Evolutionary conservation across 106 monocot species (phyloP).

Genomic region (Platanthera zijinensis): DNA sequence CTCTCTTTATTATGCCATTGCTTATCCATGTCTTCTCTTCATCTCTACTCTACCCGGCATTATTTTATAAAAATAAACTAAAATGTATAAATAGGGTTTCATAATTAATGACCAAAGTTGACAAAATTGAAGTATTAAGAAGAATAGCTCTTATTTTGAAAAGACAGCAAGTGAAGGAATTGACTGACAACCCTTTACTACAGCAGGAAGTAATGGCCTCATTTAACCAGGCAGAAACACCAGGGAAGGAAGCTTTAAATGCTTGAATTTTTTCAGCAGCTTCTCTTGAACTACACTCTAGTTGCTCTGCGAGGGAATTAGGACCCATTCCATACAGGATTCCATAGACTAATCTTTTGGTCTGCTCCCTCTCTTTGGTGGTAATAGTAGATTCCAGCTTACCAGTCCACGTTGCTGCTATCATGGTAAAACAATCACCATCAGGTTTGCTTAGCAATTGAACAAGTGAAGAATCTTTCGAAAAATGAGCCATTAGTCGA

Average conservation of each 20-base stretch:
- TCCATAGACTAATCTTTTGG: conserved; percentile 89
- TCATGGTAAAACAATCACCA: conserved; percentile 92
- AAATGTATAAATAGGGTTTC: not conserved
- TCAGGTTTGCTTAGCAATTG: conserved; percentile 81
- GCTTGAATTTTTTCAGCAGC: conserved; percentile 69
- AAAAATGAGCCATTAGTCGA: conserved; percentile 94
- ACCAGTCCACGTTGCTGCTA: conserved; percentile 81
- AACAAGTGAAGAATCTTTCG: conserved; percentile 58
- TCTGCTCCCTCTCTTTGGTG: conserved; percentile 70
- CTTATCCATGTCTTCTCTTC: no score
- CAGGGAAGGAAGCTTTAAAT: conserved; percentile 78
- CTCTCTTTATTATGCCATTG: no score
- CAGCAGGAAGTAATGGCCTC: conserved; percentile 76
- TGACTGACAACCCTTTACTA: conserved; percentile 49
- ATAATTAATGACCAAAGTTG: not conserved
- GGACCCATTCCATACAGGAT: conserved; percentile 98
- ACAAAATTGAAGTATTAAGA: not conserved
- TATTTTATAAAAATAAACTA: not conserved
- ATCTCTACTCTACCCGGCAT: not conserved
- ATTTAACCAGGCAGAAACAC: conserved; percentile 74
- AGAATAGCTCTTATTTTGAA: not conserved
- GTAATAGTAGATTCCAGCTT: conserved; percentile 47
- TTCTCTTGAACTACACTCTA: conserved; percentile 68
- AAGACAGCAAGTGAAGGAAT: not conserved
- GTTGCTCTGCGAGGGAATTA: conserved; percentile 78